Percentiles rank a stretch among this genome's conserved stretches.
Conservation (phyloP, 176 grass and related monocot species). For the maize (Zea mays) region Zm-B73-REFERENCE-NAM-5.0 NC_050100.1:32557001-32557500, state of each 20-base stretch:
- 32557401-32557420: conserved; percentile 8
- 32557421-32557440: not conserved
- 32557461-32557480: not conserved
- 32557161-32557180: conserved; percentile 56
- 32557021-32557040: conserved; percentile 52
- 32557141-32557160: conserved; percentile 54
- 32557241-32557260: conserved; percentile 85
- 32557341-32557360: not conserved
- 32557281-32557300: conserved; percentile 75
- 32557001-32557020: conserved; percentile 52
- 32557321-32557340: not conserved
- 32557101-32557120: conserved; percentile 77
- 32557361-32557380: not conserved
- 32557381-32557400: not conserved
- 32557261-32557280: conserved; percentile 73
- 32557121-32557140: conserved; percentile 44
- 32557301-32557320: conserved; percentile 41
- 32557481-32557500: not conserved
- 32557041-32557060: conserved; percentile 41
- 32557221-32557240: conserved; percentile 73
- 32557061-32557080: conserved; percentile 51
- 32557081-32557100: conserved; percentile 65
- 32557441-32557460: not conserved
- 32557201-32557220: conserved; percentile 44
- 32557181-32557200: conserved; percentile 62